Evolutionary conservation across 495 filamentous ascomycete species (phyloP), one percentile per base, ranked within the genome.

Genomic region (Cudoniella acicularis): DNA sequence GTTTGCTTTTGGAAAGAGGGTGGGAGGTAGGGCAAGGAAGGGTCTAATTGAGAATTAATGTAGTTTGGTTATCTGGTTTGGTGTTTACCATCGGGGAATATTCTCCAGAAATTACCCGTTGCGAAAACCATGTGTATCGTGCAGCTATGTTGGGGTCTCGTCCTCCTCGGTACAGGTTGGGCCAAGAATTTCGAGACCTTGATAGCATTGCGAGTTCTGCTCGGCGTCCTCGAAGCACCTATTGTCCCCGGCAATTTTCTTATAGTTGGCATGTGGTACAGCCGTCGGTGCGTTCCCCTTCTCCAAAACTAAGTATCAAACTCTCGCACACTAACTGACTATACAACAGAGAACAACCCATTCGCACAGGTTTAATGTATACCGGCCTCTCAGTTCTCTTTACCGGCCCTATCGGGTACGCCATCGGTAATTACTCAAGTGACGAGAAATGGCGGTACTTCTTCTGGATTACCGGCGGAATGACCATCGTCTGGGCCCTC

Each of bases 231-330:
- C 49, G 83, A 87, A 67, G 78, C 82, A 1, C 78, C 80, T 1
- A 82, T 86, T 10, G 83, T 80, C 8, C 83, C 83, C 2, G 83
- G 81, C 1, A 85, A 85, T 61, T 80, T 80, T 1, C 70, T 86
- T 8, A 70, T 87, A 52, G 81, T 83, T 1, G 80, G 77, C 13
- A 64, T 84, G 73, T 87, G 83, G 82, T 87, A 85, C 54, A 84
- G 72, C 27, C 79, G 79, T 77, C 49, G 54, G 54, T 57, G 22
- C 2, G 43, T 50, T 57, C 22, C 45, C n/a, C 3, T 49, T 22
- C n/a, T 20, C n/a, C n/a, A n/a, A n/a, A n/a, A n/a, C n/a, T n/a
- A n/a, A n/a, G n/a, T n/a, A n/a, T n/a, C n/a, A n/a, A n/a, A n/a
- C n/a, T n/a, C n/a, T n/a, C 2, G 42, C 25, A 36, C 4, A 36